phyloP scores from a whole-genome alignment of 192 early-diverging fungal genomes.

The Podila epicladia region DNA sequence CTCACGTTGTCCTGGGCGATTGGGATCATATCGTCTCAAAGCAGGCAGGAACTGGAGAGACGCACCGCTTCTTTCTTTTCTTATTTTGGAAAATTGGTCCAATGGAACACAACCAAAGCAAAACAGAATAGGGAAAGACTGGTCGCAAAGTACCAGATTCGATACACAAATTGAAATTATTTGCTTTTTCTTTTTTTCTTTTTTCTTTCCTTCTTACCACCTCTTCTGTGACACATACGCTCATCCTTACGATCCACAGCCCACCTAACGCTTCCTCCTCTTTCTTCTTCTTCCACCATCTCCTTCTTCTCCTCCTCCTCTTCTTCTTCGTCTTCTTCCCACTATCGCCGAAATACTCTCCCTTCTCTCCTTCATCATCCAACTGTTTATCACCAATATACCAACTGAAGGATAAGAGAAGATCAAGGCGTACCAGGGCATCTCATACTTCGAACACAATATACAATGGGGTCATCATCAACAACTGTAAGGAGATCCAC shows the following conservation, averaged over 20 bases:
- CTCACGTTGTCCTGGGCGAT: too few species aligned
- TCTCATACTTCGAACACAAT: too few species aligned
- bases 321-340: conserved; percentile 1
- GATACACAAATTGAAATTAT: background rate
- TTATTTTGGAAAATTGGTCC: background rate
- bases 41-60: too few species aligned
- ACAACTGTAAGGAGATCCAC: conserved; percentile 14
- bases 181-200: background rate
- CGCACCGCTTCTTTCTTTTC: background rate
- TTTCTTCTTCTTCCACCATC: conserved; percentile 4
- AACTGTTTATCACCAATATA: background rate
- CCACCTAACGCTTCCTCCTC: background rate
- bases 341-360: background rate
- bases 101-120: background rate
- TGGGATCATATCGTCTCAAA: too few species aligned
- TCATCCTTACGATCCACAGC: background rate
- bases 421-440: too few species aligned
- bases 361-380: background rate
- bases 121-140: background rate
- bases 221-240: background rate
- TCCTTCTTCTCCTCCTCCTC: too few species aligned
- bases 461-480: background rate
- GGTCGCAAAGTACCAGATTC: background rate
- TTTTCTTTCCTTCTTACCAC: background rate
- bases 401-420: background rate